Evolutionary conservation across 495 filamentous ascomycete species (phyloP).

Genomic region (Lentithecium fluviatile): DNA sequence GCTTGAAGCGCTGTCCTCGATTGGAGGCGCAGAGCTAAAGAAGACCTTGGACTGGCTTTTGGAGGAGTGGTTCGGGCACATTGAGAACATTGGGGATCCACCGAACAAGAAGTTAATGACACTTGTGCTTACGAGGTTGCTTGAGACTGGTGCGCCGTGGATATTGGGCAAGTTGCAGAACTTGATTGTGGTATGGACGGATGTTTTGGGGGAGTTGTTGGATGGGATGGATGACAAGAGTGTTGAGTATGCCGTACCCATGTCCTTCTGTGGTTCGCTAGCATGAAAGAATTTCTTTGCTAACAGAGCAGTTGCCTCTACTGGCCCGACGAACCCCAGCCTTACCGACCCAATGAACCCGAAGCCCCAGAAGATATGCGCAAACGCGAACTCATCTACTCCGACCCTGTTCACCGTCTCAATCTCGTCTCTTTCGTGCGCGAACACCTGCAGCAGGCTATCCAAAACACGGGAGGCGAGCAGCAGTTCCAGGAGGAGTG

Average conservation of each 20-base stretch:
- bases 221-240: conserved; percentile 54
- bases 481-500: conserved; percentile 72
- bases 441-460: conserved; percentile 62
- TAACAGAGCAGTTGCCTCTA: conserved; percentile 48
- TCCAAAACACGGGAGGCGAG: conserved; percentile 67
- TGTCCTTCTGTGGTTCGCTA: background rate
- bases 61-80: conserved; percentile 83
- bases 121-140: conserved; percentile 76
- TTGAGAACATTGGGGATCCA: conserved; percentile 75
- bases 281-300: conserved; percentile 9
- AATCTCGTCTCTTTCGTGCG: conserved; percentile 70
- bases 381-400: conserved; percentile 53
- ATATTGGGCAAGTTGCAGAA: conserved; percentile 62
- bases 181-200: conserved; percentile 68
- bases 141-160: conserved; percentile 61
- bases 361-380: conserved; percentile 67
- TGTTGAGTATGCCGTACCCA: conserved; percentile 42
- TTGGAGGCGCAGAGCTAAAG: conserved; percentile 39
- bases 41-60: conserved; percentile 67
- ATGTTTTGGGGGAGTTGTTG: conserved; percentile 61
- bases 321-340: conserved; percentile 36
- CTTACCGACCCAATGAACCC: conserved; percentile 35
- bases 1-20: conserved; percentile 53
- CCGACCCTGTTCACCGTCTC: conserved; percentile 70
- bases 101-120: conserved; percentile 76